These are phyloP conservation scores for Fusarium longipes DNA, from an alignment of 2,329 filamentous ascomycete species.

Conservation along the genomic window DNA sequence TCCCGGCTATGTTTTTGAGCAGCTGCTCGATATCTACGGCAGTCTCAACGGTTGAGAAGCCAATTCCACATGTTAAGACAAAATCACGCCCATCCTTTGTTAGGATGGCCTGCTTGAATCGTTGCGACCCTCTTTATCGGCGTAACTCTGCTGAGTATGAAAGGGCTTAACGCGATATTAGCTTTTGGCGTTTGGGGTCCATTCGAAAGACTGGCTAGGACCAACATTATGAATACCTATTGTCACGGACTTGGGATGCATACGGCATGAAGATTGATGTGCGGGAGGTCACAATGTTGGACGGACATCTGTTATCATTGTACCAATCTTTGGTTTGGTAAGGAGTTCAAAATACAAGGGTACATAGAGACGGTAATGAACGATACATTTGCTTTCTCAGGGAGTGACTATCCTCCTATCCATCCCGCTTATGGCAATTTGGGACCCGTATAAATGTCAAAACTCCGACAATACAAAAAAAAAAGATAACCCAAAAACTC, in stretches of 20 bases:
- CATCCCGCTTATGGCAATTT: conserved; percentile 29
- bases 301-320: conserved; percentile 7
- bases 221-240: background rate
- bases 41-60: conserved; percentile 53
- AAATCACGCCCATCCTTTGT: conserved; percentile 25
- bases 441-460: conserved; percentile 8
- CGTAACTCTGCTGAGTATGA: background rate
- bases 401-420: conserved; percentile 29
- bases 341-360: conserved; percentile 38
- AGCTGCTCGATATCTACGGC: conserved; percentile 72
- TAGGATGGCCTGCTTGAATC: background rate
- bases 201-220: background rate
- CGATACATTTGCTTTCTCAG: conserved; percentile 35
- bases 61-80: background rate
- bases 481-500: background rate
- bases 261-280: background rate
- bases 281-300: conserved; percentile 3
- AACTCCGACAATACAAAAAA: background rate
- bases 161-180: background rate
- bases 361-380: conserved; percentile 14
- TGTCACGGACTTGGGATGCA: conserved; percentile 5
- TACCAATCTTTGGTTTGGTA: conserved; percentile 23
- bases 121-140: background rate
- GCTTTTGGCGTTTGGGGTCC: conserved; percentile 7
- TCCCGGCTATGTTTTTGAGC: conserved; percentile 75